These are phyloP conservation scores for Mesotaenium endlicherianum DNA, from an alignment of 139 green algal genomes.

Conservation along the genomic window DNA sequence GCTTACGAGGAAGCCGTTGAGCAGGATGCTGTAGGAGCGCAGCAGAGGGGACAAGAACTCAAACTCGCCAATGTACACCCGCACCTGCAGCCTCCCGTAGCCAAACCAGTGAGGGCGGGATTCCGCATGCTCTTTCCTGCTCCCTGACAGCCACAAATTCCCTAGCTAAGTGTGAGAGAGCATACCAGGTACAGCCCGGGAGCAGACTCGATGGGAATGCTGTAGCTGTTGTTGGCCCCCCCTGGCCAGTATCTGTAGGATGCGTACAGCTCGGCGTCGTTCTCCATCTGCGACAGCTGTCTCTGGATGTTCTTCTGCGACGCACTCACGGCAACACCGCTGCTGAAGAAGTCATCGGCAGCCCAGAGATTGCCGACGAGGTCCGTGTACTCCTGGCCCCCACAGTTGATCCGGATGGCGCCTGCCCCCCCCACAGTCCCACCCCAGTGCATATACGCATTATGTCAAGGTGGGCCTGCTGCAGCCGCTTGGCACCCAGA, in stretches of 20 bases:
- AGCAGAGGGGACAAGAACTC: background rate
- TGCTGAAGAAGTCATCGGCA: background rate
- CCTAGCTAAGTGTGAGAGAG: too few relatives aligned
- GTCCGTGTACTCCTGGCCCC: background rate
- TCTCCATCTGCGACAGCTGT: too few relatives aligned
- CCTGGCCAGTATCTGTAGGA: background rate
- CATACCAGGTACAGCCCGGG: background rate
- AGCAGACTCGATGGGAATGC: background rate
- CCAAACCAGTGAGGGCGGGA: too few relatives aligned
- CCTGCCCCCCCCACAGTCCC: too few relatives aligned
- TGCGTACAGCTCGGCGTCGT: background rate
- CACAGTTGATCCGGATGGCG: conserved; percentile 1
- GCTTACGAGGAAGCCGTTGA: background rate
- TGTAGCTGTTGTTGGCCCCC: conserved; percentile 2
- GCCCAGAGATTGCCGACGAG: background rate
- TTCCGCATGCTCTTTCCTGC: too few relatives aligned
- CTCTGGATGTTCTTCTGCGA: too few relatives aligned
- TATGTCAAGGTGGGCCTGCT: too few relatives aligned
- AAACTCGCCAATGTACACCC: background rate
- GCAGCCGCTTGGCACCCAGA: too few relatives aligned
- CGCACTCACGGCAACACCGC: too few relatives aligned
- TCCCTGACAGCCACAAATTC: too few relatives aligned
- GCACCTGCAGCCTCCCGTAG: background rate
- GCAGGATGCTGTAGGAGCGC: background rate
- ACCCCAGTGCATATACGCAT: too few relatives aligned